These are phyloP conservation scores for Axilococcus clingmanii DNA, from an alignment of 139 green algal genomes.

Conservation along the genomic window DNA sequence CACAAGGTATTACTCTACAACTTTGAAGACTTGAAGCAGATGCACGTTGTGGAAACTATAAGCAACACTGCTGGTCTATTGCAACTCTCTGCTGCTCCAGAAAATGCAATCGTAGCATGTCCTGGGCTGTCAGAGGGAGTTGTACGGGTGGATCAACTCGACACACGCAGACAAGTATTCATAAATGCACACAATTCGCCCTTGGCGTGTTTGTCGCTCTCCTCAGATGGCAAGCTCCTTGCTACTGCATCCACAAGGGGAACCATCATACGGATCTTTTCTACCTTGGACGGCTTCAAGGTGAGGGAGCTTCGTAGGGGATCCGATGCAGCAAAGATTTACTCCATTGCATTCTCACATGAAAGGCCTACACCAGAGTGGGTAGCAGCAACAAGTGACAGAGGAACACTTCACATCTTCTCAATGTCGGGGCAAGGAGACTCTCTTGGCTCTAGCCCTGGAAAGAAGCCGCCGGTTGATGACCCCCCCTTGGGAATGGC, in stretches of 20 bases:
- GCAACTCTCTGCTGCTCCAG: constrained; percentile 63
- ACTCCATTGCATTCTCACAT: constrained; percentile 73
- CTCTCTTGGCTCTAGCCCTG: too few species aligned
- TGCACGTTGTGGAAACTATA: constrained; percentile 86
- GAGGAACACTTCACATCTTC: constrained; percentile 76
- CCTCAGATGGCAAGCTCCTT: constrained; percentile 71
- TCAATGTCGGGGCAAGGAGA: neutral
- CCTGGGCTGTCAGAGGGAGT: constrained; percentile 83
- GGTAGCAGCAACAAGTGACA: constrained; percentile 83
- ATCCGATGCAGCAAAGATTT: constrained; percentile 73
- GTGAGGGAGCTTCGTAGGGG: constrained; percentile 86
- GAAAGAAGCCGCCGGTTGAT: too few species aligned
- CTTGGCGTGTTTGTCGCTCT: constrained; percentile 67
- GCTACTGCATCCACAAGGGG: constrained; percentile 73
- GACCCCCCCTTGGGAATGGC: too few species aligned
- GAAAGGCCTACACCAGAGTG: constrained; percentile 38
- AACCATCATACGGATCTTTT: constrained; percentile 79
- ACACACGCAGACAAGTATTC: constrained; percentile 79
- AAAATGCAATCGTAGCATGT: constrained; percentile 83
- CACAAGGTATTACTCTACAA: constrained; percentile 88
- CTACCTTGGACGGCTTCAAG: constrained; percentile 67
- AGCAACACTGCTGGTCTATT: constrained; percentile 75
- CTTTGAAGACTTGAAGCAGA: constrained; percentile 84
- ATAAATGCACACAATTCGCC: constrained; percentile 75
- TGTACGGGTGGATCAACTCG: constrained; percentile 89